Base-by-base conservation (phyloP, 345 rosid species). In the Bretschneidera sinensis region DNA sequence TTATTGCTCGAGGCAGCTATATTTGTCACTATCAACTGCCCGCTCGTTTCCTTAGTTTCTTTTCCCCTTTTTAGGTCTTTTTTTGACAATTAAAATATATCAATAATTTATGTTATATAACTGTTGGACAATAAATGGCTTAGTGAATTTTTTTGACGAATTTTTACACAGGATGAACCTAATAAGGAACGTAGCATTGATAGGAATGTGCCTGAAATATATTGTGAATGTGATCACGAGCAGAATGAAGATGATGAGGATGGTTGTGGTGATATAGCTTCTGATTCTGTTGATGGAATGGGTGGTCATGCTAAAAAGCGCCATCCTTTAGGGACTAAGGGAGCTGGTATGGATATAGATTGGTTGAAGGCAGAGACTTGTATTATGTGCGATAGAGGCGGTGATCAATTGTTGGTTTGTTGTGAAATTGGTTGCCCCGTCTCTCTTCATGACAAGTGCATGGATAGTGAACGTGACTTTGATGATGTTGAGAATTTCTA, bases 401-500 rank as follows among this genome's bases (percentile, higher is more conserved):
- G 74, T 59, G 73, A 60, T 47, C 55, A 67, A 61, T 60, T 79
- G 33, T 43, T 84, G 64, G 55, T 60, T 34, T 84, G 94, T 55
- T 31, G 65, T 33, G 79, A 58, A 34, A 54, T 25, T 51, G 82
- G 71, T 16, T 83, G 89, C 67, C 67, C 78, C 0, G 23, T 84
- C 19, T 71, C 77, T 2, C 48, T 82, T 63, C 89, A 86, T 60
- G 77, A 67, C 23, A 71, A 72, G 8, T 78, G 86, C 66, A 35
- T 58, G 23, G 21, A 43, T 43, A 9, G 43, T 48, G 60, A 69
- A 43, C 76, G 76, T 17, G 60, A 67, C 19, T 75, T 76, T 35
- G 85, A 86, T 66, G 75, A 72, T 4, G 56, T 47, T 17, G 96
- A 87, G 0, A 76, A 66, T 4, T 89, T 84, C 70, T 78, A 70